These are phyloP conservation scores for Tricholoma matsutake DNA, from an alignment of 768 basidiomycete genomes.

Conservation along the genomic window DNA sequence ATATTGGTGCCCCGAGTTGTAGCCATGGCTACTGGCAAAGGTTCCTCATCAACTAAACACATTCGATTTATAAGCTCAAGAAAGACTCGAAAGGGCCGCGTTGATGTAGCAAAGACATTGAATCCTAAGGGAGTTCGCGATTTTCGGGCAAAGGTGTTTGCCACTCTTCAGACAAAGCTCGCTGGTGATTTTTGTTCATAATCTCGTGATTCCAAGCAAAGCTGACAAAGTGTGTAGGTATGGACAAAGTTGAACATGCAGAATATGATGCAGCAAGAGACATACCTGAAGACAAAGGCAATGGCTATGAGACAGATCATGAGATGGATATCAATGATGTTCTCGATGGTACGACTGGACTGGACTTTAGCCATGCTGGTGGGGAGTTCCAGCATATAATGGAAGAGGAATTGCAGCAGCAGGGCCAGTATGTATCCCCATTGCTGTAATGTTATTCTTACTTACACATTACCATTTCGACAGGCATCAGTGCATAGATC, in stretches of 20 bases:
- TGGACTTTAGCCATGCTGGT: conserved; percentile 6
- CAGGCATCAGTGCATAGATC: not conserved
- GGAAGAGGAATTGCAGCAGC: conserved; percentile 1
- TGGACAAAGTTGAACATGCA: no score
- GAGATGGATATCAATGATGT: not conserved
- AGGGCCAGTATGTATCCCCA: not conserved
- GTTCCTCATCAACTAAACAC: not conserved
- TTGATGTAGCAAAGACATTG: not conserved
- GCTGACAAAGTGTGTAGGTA: not conserved
- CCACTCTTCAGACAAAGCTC: not conserved
- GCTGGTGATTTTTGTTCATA: not conserved
- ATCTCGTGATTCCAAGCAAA: not conserved
- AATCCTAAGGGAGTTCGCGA: not conserved
- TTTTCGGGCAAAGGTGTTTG: not conserved
- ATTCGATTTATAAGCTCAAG: not conserved
- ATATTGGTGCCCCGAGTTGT: not conserved
- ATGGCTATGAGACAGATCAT: not conserved
- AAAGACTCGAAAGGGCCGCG: not conserved
- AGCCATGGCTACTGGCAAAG: not conserved
- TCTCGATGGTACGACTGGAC: not conserved
- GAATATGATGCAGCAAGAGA: not conserved
- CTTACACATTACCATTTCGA: not conserved
- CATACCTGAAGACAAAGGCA: not conserved
- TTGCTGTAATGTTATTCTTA: not conserved
- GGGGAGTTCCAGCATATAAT: conserved; percentile 5